A percentile compares a stretch with the other conserved stretches of the same genome.
These are phyloP conservation scores for Neofusicoccum laricinum DNA, from an alignment of 2,329 filamentous ascomycete species.

Conservation along the genomic window DNA sequence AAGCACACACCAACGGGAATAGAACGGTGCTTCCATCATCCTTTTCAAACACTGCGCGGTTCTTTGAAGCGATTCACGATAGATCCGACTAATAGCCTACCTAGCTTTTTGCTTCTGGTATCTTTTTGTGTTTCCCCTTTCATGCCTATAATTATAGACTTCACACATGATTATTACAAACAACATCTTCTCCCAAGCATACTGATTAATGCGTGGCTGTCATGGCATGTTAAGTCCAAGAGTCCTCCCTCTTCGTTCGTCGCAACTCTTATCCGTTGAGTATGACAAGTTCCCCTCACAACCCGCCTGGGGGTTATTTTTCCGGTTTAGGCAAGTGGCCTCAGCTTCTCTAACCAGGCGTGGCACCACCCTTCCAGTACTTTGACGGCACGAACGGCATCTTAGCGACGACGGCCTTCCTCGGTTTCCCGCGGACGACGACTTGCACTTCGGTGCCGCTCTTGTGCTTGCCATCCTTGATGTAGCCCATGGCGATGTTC, in stretches of 20 bases:
- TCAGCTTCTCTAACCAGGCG: not conserved
- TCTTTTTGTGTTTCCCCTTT: not conserved
- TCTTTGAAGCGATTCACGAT: conserved; percentile 1
- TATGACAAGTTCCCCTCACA: not conserved
- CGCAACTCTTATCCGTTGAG: not conserved
- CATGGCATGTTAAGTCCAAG: not conserved
- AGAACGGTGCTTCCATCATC: not conserved
- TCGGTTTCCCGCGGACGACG: conserved; percentile 70
- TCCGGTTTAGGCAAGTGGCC: not conserved
- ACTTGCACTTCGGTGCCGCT: conserved; percentile 77
- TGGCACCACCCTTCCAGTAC: conserved; percentile 57
- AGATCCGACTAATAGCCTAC: conserved; percentile 1
- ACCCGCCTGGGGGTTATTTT: not conserved
- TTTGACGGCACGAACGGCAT: conserved; percentile 85
- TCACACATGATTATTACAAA: not conserved
- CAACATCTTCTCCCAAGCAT: not conserved
- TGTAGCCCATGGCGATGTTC: conserved; percentile 96
- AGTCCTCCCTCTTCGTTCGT: not conserved
- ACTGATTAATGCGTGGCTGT: not conserved
- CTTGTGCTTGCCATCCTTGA: conserved; percentile 79
- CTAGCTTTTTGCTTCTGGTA: not conserved
- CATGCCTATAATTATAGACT: conserved; percentile 2
- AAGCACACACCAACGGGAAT: not conserved
- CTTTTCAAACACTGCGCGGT: not conserved
- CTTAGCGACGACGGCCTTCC: conserved; percentile 73